These are phyloP conservation scores for Talaromyces sp. DNA, from an alignment of 2,329 filamentous ascomycete genomes.

Conservation along the genomic window DNA sequence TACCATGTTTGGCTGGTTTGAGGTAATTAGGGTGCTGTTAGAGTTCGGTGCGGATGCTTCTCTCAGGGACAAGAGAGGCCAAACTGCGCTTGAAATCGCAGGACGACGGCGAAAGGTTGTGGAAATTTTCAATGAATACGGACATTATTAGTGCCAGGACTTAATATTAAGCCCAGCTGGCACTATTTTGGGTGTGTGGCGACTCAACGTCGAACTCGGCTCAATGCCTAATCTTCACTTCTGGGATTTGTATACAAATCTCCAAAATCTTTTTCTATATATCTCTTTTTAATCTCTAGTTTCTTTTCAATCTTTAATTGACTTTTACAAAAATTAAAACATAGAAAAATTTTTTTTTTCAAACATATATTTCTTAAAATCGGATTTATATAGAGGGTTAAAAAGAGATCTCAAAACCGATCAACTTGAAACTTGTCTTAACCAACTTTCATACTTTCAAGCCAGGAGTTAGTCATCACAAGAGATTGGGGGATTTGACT, in stretches of 20 bases:
- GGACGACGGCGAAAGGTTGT: no score
- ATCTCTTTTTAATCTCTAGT: background rate
- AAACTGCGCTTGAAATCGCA: no score
- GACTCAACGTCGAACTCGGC: background rate
- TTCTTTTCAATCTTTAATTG: background rate
- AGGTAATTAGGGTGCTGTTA: no score
- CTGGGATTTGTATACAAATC: background rate
- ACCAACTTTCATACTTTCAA: background rate
- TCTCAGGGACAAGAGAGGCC: no score
- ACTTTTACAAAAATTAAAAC: background rate
- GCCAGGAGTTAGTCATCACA: background rate
- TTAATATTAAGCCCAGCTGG: no score
- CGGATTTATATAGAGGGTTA: background rate
- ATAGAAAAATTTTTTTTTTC: background rate
- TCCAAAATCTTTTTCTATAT: background rate
- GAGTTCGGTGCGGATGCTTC: no score
- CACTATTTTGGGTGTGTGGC: no score
- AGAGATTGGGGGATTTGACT: background rate
- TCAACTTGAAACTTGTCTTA: background rate
- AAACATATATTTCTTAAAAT: background rate
- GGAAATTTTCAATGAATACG: no score
- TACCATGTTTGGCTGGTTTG: no score
- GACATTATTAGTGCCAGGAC: no score
- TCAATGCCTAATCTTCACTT: background rate
- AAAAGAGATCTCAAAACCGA: background rate